Conservation (phyloP, 1,139 yeast species). For the Maudiozyma humilis region DNA sequence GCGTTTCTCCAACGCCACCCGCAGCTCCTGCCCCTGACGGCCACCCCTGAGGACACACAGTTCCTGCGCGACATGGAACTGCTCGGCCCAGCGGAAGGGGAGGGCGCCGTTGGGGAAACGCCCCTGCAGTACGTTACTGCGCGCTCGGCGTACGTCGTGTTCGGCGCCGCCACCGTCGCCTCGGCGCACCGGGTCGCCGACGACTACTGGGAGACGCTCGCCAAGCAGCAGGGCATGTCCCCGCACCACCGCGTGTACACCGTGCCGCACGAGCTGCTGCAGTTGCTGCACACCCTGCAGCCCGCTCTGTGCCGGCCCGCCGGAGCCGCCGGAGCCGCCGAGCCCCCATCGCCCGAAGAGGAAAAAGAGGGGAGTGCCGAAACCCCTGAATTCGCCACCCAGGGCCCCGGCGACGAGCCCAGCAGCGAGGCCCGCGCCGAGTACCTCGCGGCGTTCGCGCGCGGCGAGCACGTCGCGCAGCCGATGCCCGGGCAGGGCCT, state of each 20-base stretch:
- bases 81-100: not conserved
- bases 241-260: conserved; percentile 38
- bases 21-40: not conserved
- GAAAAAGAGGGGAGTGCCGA: not conserved
- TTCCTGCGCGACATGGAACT: too few relatives aligned
- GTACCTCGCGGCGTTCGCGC: conserved; percentile 17
- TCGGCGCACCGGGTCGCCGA: conserved; percentile 61
- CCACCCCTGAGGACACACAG: not conserved
- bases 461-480: conserved; percentile 23
- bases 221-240: conserved; percentile 50
- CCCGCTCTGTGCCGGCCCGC: conserved; percentile 12
- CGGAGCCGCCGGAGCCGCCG: too few relatives aligned
- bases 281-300: conserved; percentile 14
- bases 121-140: conserved; percentile 14
- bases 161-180: conserved; percentile 59
- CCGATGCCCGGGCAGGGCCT: conserved; percentile 36
- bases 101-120: not conserved
- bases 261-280: conserved; percentile 15
- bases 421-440: conserved; percentile 17
- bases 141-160: conserved; percentile 49
- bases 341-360: too few relatives aligned
- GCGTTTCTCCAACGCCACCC: not conserved
- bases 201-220: conserved; percentile 71
- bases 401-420: too few relatives aligned
- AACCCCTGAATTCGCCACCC: not conserved